Percentiles rank a stretch among this genome's conserved stretches.
phyloP scores from a whole-genome alignment of 805 yeast species.

The Sugiyamaella marilandica region DNA sequence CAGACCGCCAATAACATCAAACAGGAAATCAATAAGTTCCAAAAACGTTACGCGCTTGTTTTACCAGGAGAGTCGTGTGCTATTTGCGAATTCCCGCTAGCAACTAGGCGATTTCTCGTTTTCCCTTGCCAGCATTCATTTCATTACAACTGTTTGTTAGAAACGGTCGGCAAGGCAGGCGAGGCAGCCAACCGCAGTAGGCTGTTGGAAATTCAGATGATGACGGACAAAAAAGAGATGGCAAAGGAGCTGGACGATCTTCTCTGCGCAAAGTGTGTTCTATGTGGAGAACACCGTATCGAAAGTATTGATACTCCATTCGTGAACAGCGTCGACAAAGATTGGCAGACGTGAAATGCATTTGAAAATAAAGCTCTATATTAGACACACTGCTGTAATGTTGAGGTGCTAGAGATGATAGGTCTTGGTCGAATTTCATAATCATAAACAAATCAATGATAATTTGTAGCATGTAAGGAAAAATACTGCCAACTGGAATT shows the following conservation, averaged over 20 bases:
- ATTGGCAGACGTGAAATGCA: slow-evolving; percentile 9
- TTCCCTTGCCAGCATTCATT: slow-evolving; percentile 90
- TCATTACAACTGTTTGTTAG: slow-evolving; percentile 83
- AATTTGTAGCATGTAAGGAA: too few species aligned
- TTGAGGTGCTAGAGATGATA: too few species aligned
- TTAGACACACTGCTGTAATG: too few species aligned
- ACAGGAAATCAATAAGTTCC: slow-evolving; percentile 48
- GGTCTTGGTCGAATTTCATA: too few species aligned
- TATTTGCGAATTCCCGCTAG: slow-evolving; percentile 62
- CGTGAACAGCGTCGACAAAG: slow-evolving; percentile 23
- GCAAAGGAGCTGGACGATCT: slow-evolving; percentile 41
- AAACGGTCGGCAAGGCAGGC: slow-evolving; percentile 52
- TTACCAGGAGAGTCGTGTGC: slow-evolving; percentile 83
- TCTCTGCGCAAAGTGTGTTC: slow-evolving; percentile 60
- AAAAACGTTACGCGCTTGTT: slow-evolving; percentile 55
- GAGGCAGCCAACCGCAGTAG: slow-evolving; percentile 63
- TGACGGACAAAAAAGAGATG: slow-evolving; percentile 21
- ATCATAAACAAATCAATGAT: neutral
- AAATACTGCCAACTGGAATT: too few species aligned
- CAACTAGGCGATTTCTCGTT: slow-evolving; percentile 66
- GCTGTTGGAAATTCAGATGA: slow-evolving; percentile 48
- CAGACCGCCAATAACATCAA: slow-evolving; percentile 54
- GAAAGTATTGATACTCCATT: slow-evolving; percentile 66
- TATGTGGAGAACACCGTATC: slow-evolving; percentile 77
- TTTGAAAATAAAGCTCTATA: slow-evolving; percentile 4